Conservation (phyloP, 2,329 filamentous ascomycete genomes). For the Penicillium brasilianum region DNA sequence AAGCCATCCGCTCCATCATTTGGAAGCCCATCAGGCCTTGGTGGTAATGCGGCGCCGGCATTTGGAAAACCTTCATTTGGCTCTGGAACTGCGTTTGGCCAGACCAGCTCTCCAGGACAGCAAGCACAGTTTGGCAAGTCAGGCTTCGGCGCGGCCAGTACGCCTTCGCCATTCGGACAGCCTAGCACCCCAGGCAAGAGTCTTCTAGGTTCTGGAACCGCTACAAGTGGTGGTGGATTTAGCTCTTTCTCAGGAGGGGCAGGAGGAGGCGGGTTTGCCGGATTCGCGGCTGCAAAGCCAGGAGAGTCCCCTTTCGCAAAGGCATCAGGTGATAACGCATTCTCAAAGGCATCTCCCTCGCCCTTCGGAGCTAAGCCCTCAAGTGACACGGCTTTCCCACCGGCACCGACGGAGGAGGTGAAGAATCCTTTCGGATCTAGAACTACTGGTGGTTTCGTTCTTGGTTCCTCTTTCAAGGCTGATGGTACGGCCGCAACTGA, state of each 20-base stretch:
- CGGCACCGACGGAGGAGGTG: conserved; percentile 34
- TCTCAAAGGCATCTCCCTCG: conserved; percentile 35
- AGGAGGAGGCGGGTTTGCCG: conserved; percentile 31
- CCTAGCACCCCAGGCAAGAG: conserved; percentile 33
- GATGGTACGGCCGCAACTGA: conserved; percentile 49
- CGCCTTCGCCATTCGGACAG: conserved; percentile 36
- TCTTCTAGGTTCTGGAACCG: conserved; percentile 30
- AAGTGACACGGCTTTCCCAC: conserved; percentile 33
- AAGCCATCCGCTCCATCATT: conserved; percentile 37
- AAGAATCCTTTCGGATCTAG: conserved; percentile 35
- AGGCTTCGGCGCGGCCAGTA: conserved; percentile 4
- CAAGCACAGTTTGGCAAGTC: conserved; percentile 4
- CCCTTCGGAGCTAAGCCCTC: conserved; percentile 37
- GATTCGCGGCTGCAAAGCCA: conserved; percentile 34
- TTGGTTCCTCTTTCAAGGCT: conserved; percentile 52
- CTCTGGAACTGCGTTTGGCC: conserved; percentile 32
- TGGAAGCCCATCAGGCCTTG: conserved; percentile 37
- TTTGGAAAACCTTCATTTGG: conserved; percentile 47
- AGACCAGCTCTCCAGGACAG: conserved; percentile 34
- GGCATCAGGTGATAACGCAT: conserved; percentile 25
- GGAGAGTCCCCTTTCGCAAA: conserved; percentile 26
- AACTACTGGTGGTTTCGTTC: conserved; percentile 41
- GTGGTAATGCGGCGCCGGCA: conserved; percentile 29
- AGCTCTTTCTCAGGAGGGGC: conserved; percentile 38
- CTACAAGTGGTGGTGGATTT: conserved; percentile 40